Conservation (phyloP, 306 rosid species). For the Fragaria iinumae region DNA sequence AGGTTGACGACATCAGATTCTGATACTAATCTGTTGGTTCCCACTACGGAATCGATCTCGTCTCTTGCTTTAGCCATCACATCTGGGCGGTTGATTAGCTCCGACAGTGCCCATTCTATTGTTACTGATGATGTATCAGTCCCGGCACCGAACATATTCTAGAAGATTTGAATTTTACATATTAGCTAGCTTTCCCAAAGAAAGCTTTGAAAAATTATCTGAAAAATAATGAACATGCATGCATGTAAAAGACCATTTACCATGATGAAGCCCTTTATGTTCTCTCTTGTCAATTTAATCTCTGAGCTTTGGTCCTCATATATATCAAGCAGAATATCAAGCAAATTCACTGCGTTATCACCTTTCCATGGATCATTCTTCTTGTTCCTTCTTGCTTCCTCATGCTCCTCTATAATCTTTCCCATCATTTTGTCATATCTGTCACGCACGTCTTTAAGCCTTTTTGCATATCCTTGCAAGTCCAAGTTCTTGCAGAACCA, state of each 20-base stretch:
- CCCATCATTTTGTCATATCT: constrained; percentile 55
- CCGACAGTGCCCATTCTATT: constrained; percentile 54
- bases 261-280: constrained; percentile 62
- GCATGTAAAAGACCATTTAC: constrained; percentile 27
- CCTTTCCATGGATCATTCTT: constrained; percentile 14
- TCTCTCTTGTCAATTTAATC: constrained; percentile 45
- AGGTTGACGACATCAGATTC: constrained; percentile 61
- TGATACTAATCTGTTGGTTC: constrained; percentile 44
- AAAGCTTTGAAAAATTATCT: background rate
- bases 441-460: constrained; percentile 39
- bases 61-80: background rate
- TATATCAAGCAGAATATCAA: constrained; percentile 56
- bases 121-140: constrained; percentile 1
- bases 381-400: constrained; percentile 43
- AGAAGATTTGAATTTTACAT: background rate
- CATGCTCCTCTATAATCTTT: constrained; percentile 50
- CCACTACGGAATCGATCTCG: constrained; percentile 15
- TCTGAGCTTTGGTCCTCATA: constrained; percentile 45
- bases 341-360: constrained; percentile 40
- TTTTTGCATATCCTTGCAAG: constrained; percentile 50
- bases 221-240: background rate
- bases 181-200: background rate
- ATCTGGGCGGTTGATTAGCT: constrained; percentile 4
- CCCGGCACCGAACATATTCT: constrained; percentile 1
- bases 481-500: constrained; percentile 57